Evolutionary conservation across 176 grass and related monocot species (phyloP).

Genomic region (Triticum dicoccoides): DNA sequence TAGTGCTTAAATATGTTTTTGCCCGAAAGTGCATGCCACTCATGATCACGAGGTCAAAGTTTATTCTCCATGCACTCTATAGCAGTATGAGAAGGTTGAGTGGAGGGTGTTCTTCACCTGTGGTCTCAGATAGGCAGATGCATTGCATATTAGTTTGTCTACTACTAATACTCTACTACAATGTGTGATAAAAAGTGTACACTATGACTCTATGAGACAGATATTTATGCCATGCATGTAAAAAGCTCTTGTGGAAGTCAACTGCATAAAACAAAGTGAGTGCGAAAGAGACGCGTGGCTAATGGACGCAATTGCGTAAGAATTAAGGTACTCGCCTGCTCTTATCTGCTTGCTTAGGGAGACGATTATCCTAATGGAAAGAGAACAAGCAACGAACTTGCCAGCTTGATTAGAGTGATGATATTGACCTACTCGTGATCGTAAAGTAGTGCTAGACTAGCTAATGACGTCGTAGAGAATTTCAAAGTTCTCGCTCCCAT

Average conservation of each 20-base stretch:
- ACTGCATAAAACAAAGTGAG: constrained; percentile 37
- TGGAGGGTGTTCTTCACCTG: constrained; percentile 23
- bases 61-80: constrained; percentile 1
- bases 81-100: constrained; percentile 17
- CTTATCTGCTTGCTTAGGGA: constrained; percentile 25
- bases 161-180: not conserved
- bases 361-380: constrained; percentile 5
- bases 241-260: constrained; percentile 26
- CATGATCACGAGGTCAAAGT: constrained; percentile 30
- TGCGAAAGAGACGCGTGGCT: constrained; percentile 18
- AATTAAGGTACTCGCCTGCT: constrained; percentile 30
- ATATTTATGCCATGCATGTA: not conserved
- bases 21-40: not conserved
- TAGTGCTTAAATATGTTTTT: constrained; percentile 30
- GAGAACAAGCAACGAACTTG: not conserved
- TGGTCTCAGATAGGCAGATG: not conserved
- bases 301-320: constrained; percentile 40
- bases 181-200: not conserved
- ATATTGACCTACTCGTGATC: constrained; percentile 42
- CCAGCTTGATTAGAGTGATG: not conserved
- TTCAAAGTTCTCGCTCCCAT: not conserved
- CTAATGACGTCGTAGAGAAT: constrained; percentile 16
- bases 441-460: constrained; percentile 25
- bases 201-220: not conserved
- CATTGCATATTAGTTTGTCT: not conserved